Percentiles rank a stretch among this genome's conserved stretches.
Evolutionary conservation across 1,139 yeast genomes (phyloP).

Genomic region (Taphrina wiesneri): DNA sequence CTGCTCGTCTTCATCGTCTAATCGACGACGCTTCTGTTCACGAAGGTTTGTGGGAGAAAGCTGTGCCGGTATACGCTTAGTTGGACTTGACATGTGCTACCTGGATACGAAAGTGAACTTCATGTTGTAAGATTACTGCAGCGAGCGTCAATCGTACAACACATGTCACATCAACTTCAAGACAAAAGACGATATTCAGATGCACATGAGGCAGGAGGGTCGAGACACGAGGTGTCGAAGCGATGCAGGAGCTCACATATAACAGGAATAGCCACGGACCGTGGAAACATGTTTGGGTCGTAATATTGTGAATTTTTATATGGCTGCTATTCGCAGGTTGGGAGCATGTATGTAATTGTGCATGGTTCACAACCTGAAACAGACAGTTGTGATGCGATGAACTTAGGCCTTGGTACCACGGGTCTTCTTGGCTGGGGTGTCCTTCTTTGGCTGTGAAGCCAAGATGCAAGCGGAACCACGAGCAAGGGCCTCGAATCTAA

Average conservation of each 20-base stretch:
- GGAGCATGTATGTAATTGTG: neutral
- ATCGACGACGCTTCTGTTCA: constrained; percentile 8
- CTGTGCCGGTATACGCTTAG: neutral
- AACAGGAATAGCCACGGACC: neutral
- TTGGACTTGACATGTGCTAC: neutral
- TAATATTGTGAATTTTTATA: neutral
- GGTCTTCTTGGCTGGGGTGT: constrained; percentile 26
- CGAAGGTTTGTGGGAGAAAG: neutral
- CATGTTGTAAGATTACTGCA: too few relatives aligned
- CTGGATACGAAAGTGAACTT: too few relatives aligned
- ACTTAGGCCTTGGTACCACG: constrained; percentile 29
- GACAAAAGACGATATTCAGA: too few relatives aligned
- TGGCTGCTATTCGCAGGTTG: neutral
- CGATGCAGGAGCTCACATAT: neutral
- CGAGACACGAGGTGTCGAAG: too few relatives aligned
- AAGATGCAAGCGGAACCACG: constrained; percentile 23
- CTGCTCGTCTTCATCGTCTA: neutral
- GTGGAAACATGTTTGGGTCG: neutral
- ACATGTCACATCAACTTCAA: too few relatives aligned
- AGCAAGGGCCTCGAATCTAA: constrained; percentile 42
- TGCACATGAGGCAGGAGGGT: too few relatives aligned
- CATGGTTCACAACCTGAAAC: neutral
- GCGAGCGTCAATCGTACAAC: too few relatives aligned
- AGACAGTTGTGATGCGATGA: neutral
- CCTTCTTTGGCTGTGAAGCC: constrained; percentile 31